Conservation (phyloP, 2,329 filamentous ascomycete species). For the Diaporthe capsici region DNA sequence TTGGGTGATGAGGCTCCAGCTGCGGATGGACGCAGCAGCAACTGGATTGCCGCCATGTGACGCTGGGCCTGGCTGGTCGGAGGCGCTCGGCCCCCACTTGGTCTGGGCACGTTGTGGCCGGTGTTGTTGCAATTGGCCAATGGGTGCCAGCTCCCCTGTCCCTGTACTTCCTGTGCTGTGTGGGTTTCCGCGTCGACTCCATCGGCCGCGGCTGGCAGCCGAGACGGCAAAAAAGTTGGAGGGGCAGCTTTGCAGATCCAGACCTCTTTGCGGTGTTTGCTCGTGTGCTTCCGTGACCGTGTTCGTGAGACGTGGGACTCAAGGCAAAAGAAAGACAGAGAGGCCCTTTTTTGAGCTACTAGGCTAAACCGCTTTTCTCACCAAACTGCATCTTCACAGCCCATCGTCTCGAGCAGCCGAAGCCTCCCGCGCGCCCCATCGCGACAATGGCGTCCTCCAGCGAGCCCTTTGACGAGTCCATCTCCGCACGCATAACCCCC, state of each 20-base stretch:
- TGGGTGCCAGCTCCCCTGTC: constrained; percentile 21
- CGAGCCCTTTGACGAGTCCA: constrained; percentile 60
- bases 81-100: constrained; percentile 30
- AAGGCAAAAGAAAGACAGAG: background rate
- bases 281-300: constrained; percentile 4
- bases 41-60: constrained; percentile 27
- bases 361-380: background rate
- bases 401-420: background rate
- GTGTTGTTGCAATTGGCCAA: constrained; percentile 36
- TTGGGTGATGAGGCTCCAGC: constrained; percentile 17
- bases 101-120: constrained; percentile 31
- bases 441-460: constrained; percentile 41
- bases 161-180: constrained; percentile 4
- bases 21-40: constrained; percentile 4
- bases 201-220: constrained; percentile 10
- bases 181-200: constrained; percentile 25
- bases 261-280: constrained; percentile 4
- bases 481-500: constrained; percentile 66
- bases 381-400: background rate
- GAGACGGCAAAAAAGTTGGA: constrained; percentile 20
- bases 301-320: constrained; percentile 11
- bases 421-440: background rate
- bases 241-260: constrained; percentile 30
- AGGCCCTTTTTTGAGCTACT: background rate
- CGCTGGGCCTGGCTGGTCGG: constrained; percentile 15